Base-by-base conservation (phyloP, 805 yeast species). In the Diddensiella santjacobensis region DNA sequence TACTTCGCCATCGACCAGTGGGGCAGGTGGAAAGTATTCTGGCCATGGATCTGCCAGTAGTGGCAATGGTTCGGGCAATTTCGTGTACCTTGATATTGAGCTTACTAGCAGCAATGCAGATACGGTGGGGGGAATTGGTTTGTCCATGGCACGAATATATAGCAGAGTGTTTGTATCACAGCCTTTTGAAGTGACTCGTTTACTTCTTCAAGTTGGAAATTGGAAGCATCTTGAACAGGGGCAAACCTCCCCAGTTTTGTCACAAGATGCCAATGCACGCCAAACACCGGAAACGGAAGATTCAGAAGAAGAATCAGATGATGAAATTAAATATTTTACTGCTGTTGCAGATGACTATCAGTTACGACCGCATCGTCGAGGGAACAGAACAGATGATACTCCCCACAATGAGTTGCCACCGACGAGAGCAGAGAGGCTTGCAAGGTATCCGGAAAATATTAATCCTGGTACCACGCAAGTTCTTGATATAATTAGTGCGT, bases 111-210 rank as follows among this genome's bases (percentile, higher is more conserved):
- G 72, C 45, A n/a, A 13, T n/a, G 26, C 30, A 13, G 86, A 80
- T 53, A 62, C 83, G 29, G 54, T 81, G 3, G 71, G 74, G 45
- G 78, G 81, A 36, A 71, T 88, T 50, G 65, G 80, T 20, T 71
- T 75, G 61, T 79, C 84, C 40, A 79, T 87, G 52, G 58, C 81
- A 44, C 79, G 79, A 54, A 83, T 81, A 54, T 91, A 93, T 68
- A 65, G 80, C 47, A 81, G 80, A 51, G 79, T 83, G 40, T 64
- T 88, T 26, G 62, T 86, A 5, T 77, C 87, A 17, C 97, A 93
- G 66, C 98, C 99, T 1, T 83, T 90, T 65, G 97, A 91, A 57
- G 84, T 87, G 15, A 79, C 86, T 3, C 74, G 91, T 47, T 72
- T 87, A 55, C 71, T 90, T 22, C 67, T 89, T 48, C 98, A 93